Evolutionary conservation across 2,329 filamentous ascomycete genomes (phyloP).

Genomic region (Fusarium sarcochroum): DNA sequence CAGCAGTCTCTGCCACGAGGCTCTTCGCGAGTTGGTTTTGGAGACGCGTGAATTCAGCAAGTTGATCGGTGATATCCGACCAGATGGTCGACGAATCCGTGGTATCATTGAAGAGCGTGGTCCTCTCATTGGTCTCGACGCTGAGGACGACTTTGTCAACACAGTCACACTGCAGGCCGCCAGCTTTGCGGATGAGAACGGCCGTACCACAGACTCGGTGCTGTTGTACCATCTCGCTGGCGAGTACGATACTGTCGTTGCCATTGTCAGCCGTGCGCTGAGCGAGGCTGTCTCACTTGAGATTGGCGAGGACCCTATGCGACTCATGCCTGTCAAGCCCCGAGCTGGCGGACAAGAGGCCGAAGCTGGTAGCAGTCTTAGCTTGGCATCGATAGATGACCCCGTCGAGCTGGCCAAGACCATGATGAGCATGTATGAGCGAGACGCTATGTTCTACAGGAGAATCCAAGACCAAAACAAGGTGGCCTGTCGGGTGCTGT

Average conservation of each 20-base stretch:
- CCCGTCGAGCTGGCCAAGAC: slow-evolving; percentile 71
- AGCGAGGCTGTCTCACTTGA: slow-evolving; percentile 91
- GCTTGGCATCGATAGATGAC: slow-evolving; percentile 71
- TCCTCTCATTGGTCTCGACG: slow-evolving; percentile 82
- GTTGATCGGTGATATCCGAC: slow-evolving; percentile 89
- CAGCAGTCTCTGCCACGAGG: slow-evolving; percentile 88
- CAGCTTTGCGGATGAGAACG: slow-evolving; percentile 92
- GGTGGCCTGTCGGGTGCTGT: slow-evolving; percentile 68
- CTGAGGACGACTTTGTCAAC: slow-evolving; percentile 87
- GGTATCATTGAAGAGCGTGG: slow-evolving; percentile 91
- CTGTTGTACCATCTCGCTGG: slow-evolving; percentile 94
- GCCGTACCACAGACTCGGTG: slow-evolving; percentile 92
- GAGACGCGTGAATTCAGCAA: slow-evolving; percentile 97
- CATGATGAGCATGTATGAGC: slow-evolving; percentile 75
- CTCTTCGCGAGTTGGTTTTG: slow-evolving; percentile 92
- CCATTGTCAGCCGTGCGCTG: slow-evolving; percentile 89
- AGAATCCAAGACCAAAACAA: slow-evolving; percentile 70
- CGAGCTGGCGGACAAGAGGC: slow-evolving; percentile 62
- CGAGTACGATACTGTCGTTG: slow-evolving; percentile 94
- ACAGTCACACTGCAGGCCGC: slow-evolving; percentile 95
- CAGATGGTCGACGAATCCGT: slow-evolving; percentile 86
- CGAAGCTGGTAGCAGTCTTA: slow-evolving; percentile 69
- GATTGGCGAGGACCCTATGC: slow-evolving; percentile 84
- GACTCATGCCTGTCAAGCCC: slow-evolving; percentile 84
- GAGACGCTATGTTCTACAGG: slow-evolving; percentile 72